Conservation (phyloP, 1,139 yeast genomes). For the Wickerhamiella pararugosa region DNA sequence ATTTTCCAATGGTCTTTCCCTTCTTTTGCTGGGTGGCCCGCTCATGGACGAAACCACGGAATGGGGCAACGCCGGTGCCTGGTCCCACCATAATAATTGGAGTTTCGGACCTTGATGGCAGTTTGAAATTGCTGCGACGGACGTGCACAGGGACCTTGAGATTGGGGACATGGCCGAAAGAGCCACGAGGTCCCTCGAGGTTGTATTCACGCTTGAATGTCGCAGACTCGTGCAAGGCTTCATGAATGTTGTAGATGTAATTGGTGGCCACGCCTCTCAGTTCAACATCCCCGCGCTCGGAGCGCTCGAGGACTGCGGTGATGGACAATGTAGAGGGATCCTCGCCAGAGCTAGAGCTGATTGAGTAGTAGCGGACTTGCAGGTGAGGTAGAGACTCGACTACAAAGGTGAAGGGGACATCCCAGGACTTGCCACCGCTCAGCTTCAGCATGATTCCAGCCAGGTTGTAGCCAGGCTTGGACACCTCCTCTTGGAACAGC, state of each 20-base stretch:
- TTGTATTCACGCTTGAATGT: constrained; percentile 45
- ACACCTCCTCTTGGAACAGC: constrained; percentile 49
- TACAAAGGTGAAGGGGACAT: constrained; percentile 72
- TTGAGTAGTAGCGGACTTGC: constrained; percentile 93
- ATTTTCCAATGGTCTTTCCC: constrained; percentile 47
- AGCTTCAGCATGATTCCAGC: constrained; percentile 58
- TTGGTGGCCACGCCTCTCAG: constrained; percentile 87
- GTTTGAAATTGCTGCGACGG: constrained; percentile 86
- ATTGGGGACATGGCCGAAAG: constrained; percentile 26
- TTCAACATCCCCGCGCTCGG: constrained; percentile 31
- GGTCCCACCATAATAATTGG: constrained; percentile 94
- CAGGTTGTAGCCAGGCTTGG: constrained; percentile 46
- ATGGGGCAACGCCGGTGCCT: constrained; percentile 97
- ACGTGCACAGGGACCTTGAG: constrained; percentile 76
- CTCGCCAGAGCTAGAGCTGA: constrained; percentile 73
- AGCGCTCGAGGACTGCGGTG: constrained; percentile 87
- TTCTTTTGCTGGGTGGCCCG: constrained; percentile 43
- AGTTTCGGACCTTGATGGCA: constrained; percentile 72
- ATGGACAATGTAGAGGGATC: constrained; percentile 57
- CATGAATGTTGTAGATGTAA: constrained; percentile 30
- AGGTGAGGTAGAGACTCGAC: constrained; percentile 69
- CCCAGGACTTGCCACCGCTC: constrained; percentile 56
- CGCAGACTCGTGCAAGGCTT: not conserved
- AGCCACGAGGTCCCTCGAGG: constrained; percentile 66
- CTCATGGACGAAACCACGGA: constrained; percentile 85